phyloP scores from a whole-genome alignment of 345 rosid genomes.

The Lepidium aucheri region DNA sequence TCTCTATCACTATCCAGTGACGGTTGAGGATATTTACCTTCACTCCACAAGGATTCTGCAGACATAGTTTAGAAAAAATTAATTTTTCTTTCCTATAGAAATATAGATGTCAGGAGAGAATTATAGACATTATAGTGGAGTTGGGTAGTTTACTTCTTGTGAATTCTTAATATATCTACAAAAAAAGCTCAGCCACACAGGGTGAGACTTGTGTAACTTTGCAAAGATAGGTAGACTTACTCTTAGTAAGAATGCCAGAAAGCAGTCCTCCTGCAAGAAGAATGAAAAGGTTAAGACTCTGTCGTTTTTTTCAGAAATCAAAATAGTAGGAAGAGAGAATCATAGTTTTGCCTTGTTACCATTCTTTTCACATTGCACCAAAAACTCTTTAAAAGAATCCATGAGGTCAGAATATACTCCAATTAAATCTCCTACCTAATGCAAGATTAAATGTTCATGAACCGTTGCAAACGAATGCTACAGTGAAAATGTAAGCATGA shows the following conservation, averaged over 20 bases:
- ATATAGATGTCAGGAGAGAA: not conserved
- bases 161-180: not conserved
- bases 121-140: not conserved
- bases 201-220: not conserved
- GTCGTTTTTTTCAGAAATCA: not conserved
- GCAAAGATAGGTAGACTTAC: slow-evolving; percentile 38
- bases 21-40: slow-evolving; percentile 50
- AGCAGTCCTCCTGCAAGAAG: slow-evolving; percentile 69
- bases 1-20: slow-evolving; percentile 58
- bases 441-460: slow-evolving; percentile 13
- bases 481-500: not conserved
- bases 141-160: not conserved
- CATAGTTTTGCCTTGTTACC: slow-evolving; percentile 35
- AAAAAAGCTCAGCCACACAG: not conserved
- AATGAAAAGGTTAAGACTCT: slow-evolving; percentile 5
- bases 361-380: slow-evolving; percentile 68
- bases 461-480: not conserved
- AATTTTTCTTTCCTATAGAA: not conserved
- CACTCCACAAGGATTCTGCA: slow-evolving; percentile 53
- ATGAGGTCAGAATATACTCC: slow-evolving; percentile 70
- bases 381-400: slow-evolving; percentile 67
- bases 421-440: slow-evolving; percentile 61
- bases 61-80: not conserved
- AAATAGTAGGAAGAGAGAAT: slow-evolving; percentile 2
- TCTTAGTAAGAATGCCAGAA: slow-evolving; percentile 68